Evolutionary conservation across 345 rosid genomes (phyloP).

Genomic region (Hibiscus trionum): DNA sequence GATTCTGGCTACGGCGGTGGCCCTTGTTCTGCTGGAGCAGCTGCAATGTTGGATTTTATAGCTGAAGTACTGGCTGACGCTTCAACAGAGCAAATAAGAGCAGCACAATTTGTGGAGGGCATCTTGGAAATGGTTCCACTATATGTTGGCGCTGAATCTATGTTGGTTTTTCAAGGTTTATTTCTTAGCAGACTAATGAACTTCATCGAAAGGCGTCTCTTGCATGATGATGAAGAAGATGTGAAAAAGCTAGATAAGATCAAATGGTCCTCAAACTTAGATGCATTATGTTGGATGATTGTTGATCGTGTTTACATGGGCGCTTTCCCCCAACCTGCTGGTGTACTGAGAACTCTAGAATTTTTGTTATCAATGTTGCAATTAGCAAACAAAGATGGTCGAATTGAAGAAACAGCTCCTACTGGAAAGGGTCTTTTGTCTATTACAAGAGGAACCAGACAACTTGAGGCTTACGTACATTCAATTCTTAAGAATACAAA

Average conservation of each 20-base stretch:
- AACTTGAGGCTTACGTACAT: slow-evolving; percentile 84
- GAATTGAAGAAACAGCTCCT: slow-evolving; percentile 84
- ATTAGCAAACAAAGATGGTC: slow-evolving; percentile 93
- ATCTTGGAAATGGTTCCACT: slow-evolving; percentile 83
- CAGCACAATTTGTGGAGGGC: slow-evolving; percentile 67
- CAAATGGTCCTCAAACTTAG: slow-evolving; percentile 90
- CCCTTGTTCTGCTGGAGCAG: slow-evolving; percentile 97
- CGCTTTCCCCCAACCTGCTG: slow-evolving; percentile 83
- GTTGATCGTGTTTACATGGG: slow-evolving; percentile 98
- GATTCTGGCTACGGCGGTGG: slow-evolving; percentile 91
- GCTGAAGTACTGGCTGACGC: slow-evolving; percentile 95
- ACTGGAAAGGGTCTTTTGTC: slow-evolving; percentile 86
- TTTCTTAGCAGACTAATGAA: slow-evolving; percentile 91
- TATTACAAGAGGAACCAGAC: slow-evolving; percentile 71
- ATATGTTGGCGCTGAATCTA: slow-evolving; percentile 79
- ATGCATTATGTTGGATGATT: slow-evolving; percentile 91
- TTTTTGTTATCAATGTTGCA: slow-evolving; percentile 93
- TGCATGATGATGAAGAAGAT: slow-evolving; percentile 98
- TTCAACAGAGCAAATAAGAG: slow-evolving; percentile 83
- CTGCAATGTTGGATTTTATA: slow-evolving; percentile 87
- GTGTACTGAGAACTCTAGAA: slow-evolving; percentile 74
- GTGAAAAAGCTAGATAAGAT: slow-evolving; percentile 82
- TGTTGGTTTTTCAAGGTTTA: slow-evolving; percentile 89
- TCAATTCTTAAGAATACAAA: slow-evolving; percentile 88
- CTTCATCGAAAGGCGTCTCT: slow-evolving; percentile 89